Percentiles rank a stretch among this genome's conserved stretches.
phyloP scores from a whole-genome alignment of 306 rosid species.

The Datisca glomerata region DNA sequence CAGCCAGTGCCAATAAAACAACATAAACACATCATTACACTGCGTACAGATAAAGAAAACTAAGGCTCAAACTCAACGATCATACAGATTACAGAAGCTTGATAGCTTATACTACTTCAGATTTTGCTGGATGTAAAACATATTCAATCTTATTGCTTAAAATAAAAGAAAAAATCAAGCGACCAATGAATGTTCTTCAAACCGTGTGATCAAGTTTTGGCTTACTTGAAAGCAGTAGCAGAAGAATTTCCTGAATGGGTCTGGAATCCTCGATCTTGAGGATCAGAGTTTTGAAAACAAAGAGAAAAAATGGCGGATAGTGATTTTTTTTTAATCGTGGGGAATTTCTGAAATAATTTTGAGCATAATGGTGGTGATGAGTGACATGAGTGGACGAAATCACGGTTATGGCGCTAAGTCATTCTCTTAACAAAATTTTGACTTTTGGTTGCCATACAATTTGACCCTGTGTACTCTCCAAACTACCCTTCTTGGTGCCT shows the following conservation, averaged over 20 bases:
- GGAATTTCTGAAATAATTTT: neutral
- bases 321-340: neutral
- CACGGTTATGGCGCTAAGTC: conserved; percentile 22
- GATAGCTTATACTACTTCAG: neutral
- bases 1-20: too few species aligned
- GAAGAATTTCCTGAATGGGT: conserved; percentile 4
- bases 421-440: conserved; percentile 21
- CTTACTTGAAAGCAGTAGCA: neutral
- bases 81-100: too few species aligned
- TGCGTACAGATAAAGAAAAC: neutral
- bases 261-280: conserved; percentile 3
- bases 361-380: conserved; percentile 19
- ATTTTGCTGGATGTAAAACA: neutral
- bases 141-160: too few species aligned
- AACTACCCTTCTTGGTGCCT: conserved; percentile 3
- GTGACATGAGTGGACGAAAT: conserved; percentile 72
- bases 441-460: conserved; percentile 5
- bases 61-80: too few species aligned
- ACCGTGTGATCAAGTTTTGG: neutral
- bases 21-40: conserved; percentile 1
- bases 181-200: too few species aligned
- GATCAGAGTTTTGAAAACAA: conserved; percentile 8
- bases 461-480: conserved; percentile 3
- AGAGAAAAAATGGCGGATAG: neutral
- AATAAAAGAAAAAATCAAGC: too few species aligned